phyloP scores from a whole-genome alignment of 768 basidiomycete species.

The Podaxis sp. region DNA sequence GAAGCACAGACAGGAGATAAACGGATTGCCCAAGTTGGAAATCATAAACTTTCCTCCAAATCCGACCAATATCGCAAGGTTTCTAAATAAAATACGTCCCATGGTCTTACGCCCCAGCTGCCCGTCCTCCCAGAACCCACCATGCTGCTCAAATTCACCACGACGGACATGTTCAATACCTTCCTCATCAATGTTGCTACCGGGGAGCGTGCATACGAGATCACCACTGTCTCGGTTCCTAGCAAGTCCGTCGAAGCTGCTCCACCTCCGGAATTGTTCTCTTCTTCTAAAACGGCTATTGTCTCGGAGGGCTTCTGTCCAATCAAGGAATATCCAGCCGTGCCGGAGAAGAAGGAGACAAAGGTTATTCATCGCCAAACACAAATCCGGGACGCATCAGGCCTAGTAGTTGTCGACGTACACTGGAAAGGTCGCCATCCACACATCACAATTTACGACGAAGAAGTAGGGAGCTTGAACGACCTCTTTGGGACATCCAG shows the following conservation, averaged over 20 bases:
- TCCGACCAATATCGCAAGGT: constrained; percentile 21
- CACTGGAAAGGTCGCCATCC: constrained; percentile 51
- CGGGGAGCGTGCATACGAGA: constrained; percentile 42
- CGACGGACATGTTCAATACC: constrained; percentile 54
- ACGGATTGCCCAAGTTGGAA: constrained; percentile 42
- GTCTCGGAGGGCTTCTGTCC: constrained; percentile 9
- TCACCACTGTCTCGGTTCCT: constrained; percentile 37
- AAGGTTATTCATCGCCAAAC: constrained; percentile 33
- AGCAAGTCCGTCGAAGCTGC: constrained; percentile 25
- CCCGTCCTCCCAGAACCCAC: constrained; percentile 11
- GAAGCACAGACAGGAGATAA: constrained; percentile 27
- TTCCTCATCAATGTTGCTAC: constrained; percentile 50
- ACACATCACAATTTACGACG: constrained; percentile 44
- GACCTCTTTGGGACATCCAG: constrained; percentile 56
- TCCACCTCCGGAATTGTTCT: constrained; percentile 15
- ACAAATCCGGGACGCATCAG: constrained; percentile 36
- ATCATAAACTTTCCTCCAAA: constrained; percentile 33
- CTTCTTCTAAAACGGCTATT: constrained; percentile 10
- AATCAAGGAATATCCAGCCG: constrained; percentile 14
- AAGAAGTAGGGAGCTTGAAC: constrained; percentile 45
- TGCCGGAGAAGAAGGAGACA: constrained; percentile 15
- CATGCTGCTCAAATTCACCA: constrained; percentile 59
- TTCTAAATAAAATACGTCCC: constrained; percentile 13
- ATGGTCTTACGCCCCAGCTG: constrained; percentile 1
- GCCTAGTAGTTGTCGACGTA: constrained; percentile 40